Evolutionary conservation across 805 yeast genomes (phyloP), one percentile per base, ranked within the genome.

Genomic region (Saturnispora galanensis): DNA sequence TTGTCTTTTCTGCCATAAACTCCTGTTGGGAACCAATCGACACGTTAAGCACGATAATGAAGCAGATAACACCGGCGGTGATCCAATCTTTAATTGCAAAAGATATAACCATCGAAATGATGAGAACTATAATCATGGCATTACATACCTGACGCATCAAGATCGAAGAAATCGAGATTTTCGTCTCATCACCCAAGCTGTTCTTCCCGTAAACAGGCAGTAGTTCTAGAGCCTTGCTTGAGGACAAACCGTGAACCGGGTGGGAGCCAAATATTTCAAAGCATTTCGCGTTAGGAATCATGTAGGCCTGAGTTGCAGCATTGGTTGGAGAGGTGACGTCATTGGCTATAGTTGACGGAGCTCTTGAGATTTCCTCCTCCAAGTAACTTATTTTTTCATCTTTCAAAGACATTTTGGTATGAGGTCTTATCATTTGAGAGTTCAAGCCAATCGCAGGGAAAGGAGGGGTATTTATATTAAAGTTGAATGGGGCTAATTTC

Each of bases 41-140:
- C 32, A 83, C 76, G 56, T 83, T 83, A 45, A 83, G 68, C 30
- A 60, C 58, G 29, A 84, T 76, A 18, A 84, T 89, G 39, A 74
- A 80, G 1, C 76, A 78, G 57, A 83, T 80, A 31, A 84, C 90
- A 44, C 90, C 93, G 40, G 88, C 93, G 8, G 86, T 78, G 51
- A 83, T 84, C 82, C 85, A 83, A 59, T 84, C 90, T 47, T 70
- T 68, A 51, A 84, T 80, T 16, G 82, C 88, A 40, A 82, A 69
- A 4, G 89, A 79, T 42, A 83, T 80, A 16, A 77, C 60, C 83
- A 79, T 75, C 13, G 86, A 76, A 32, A 81, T 79, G 43, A 82
- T 62, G 51, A 82, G 67, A 8, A 83, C 90, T 50, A 83, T 62
- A 41, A 82, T 78, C 93, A 83, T 83, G 39, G 93, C 90, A 56